phyloP scores from a whole-genome alignment of 2,329 filamentous ascomycete genomes.

The Fusarium clavum region DNA sequence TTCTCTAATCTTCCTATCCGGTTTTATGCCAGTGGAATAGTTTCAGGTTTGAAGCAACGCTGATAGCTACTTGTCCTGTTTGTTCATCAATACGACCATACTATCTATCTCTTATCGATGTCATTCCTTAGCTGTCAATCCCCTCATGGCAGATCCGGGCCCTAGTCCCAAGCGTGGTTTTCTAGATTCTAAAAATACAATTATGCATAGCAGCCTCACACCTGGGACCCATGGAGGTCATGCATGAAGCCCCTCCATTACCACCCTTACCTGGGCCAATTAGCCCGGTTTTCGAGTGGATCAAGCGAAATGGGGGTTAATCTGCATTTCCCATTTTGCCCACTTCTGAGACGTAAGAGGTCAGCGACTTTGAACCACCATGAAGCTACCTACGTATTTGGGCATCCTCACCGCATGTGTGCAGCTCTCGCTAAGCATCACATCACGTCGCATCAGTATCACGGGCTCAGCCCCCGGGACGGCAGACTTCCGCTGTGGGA shows the following conservation, averaged over 20 bases:
- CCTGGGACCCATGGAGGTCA: constrained; percentile 24
- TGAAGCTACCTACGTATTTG: constrained; percentile 13
- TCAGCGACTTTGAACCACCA: constrained; percentile 25
- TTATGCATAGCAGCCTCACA: constrained; percentile 43
- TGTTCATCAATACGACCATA: no score
- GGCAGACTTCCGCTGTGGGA: background rate
- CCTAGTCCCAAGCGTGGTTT: constrained; percentile 13
- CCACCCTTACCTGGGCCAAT: constrained; percentile 31
- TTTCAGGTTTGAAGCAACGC: background rate
- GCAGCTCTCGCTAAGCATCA: constrained; percentile 10
- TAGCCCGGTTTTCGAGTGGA: constrained; percentile 36
- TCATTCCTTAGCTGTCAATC: constrained; percentile 13
- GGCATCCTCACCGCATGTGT: constrained; percentile 33
- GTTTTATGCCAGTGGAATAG: background rate
- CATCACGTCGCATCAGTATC: constrained; percentile 16
- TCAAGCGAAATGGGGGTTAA: constrained; percentile 41
- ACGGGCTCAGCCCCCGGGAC: constrained; percentile 10
- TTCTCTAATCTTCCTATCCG: no score
- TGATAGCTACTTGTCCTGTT: background rate
- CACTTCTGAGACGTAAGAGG: constrained; percentile 34
- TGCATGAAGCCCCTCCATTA: constrained; percentile 29
- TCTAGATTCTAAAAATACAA: constrained; percentile 42
- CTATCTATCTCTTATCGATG: background rate
- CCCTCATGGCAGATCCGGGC: constrained; percentile 14
- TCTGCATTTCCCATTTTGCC: constrained; percentile 35